Percentiles rank a stretch among this genome's conserved stretches.
Conservation (phyloP, 225 moss, liverwort and hornwort genomes). For the Anthoceros angustus region DNA sequence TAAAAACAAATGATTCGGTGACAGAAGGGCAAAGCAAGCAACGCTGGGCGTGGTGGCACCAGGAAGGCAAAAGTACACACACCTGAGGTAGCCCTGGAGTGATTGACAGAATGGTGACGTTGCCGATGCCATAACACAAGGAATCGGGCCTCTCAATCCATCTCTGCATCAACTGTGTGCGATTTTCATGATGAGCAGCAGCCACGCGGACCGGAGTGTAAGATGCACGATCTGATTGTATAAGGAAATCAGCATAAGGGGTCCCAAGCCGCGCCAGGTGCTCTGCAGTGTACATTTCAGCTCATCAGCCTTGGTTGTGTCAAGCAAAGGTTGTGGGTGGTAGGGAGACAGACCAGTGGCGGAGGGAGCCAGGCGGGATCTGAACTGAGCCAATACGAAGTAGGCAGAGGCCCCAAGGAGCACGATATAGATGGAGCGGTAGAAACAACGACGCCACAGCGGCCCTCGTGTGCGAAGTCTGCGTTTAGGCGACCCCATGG, state of each 20-base stretch:
- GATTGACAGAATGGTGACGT: slow-evolving; percentile 70
- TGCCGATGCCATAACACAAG: slow-evolving; percentile 76
- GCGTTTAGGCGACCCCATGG: background rate
- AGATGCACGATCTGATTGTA: background rate
- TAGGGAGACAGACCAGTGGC: background rate
- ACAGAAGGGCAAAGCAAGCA: background rate
- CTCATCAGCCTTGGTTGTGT: background rate
- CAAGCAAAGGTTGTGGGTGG: background rate
- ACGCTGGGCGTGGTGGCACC: background rate
- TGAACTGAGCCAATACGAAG: background rate
- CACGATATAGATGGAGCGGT: background rate
- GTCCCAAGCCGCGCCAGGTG: background rate
- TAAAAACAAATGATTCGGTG: background rate
- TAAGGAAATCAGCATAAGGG: background rate
- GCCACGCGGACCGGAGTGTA: background rate
- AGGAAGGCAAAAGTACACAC: background rate
- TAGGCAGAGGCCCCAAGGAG: background rate
- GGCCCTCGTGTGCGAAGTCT: background rate
- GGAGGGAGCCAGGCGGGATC: background rate
- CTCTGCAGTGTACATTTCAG: background rate
- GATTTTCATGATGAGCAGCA: background rate
- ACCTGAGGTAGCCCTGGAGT: slow-evolving; percentile 82
- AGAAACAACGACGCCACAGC: background rate
- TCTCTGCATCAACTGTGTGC: slow-evolving; percentile 16
- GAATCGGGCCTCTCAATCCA: slow-evolving; percentile 82